Percentiles rank a stretch among this genome's conserved stretches.
These are phyloP conservation scores for Syncephalastrum sp. DNA, from an alignment of 371 early-diverging fungal genomes.

Conservation along the genomic window DNA sequence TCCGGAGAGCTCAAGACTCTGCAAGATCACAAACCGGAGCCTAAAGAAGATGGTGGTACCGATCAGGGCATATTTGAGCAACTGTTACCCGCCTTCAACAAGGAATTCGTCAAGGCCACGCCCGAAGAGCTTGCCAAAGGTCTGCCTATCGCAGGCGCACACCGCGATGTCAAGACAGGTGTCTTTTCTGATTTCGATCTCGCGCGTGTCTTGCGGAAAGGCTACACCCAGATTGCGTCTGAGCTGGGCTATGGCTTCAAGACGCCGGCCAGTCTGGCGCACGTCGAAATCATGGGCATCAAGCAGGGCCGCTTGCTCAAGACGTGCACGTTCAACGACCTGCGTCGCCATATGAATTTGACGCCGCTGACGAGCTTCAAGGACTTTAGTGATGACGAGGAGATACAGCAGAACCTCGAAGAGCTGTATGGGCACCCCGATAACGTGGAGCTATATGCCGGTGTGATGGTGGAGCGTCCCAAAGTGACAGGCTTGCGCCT, in stretches of 20 bases:
- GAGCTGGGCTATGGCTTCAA: conserved; percentile 46
- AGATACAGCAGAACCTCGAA: conserved; percentile 37
- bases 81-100: conserved; percentile 30
- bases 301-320: conserved; percentile 34
- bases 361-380: conserved; percentile 34
- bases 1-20: background rate
- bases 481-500: conserved; percentile 41
- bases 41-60: conserved; percentile 8
- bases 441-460: conserved; percentile 52
- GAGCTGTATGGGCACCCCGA: conserved; percentile 44
- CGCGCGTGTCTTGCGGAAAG: conserved; percentile 19
- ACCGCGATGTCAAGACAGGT: conserved; percentile 35
- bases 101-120: conserved; percentile 31
- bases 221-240: conserved; percentile 29
- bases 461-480: conserved; percentile 43
- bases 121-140: conserved; percentile 36
- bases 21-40: background rate
- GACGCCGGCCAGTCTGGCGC: conserved; percentile 38
- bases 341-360: conserved; percentile 42
- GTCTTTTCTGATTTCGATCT: conserved; percentile 35
- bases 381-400: conserved; percentile 39
- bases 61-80: conserved; percentile 23
- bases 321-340: conserved; percentile 49
- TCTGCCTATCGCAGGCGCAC: conserved; percentile 37
- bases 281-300: conserved; percentile 52